Base-by-base conservation (phyloP, 176 grass and related monocot species). In the Calamus simplicifolius region DNA sequence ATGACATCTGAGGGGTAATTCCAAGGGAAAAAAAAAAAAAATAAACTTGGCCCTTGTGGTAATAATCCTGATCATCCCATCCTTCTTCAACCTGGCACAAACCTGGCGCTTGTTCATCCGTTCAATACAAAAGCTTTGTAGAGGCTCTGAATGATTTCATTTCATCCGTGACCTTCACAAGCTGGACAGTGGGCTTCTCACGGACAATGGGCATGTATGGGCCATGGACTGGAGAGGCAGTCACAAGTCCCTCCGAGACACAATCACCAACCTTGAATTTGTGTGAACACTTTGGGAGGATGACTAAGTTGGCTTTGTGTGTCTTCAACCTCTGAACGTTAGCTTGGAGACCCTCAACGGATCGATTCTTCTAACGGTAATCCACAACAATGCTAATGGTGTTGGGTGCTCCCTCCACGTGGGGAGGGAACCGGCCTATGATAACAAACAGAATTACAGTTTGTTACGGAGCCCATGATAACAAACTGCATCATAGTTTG, bases 181-280 rank as follows among this genome's bases (percentile, higher is more conserved):
- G 21, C 21, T 95, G 85, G 0, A 95, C 62, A 0, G 78, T 50
- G n/a, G 81, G 77, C 78, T 82, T 69, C 81, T 95, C 89, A 0
- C 74, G 85, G 17, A 59, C 59, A 8, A 95, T 80, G 1, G 89
- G 80, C 85, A 89, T 80, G 89, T 89, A 95, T 27, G 81, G 67
- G 0, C 89, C 89, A 18, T 84, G 81, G 75, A 95, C 68, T 73
- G 89, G 89, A 26, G 85, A 89, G n/a, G 85, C 85, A 12, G 72
- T 95, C 16, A 81, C 81, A 48, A 95, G 84, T 68, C 85, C 89
- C 75, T 89, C 89, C 3, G 81, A 75, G 25, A 85, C 48, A 21
- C 85, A 95, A 73, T 95, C 89, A 71, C 89, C 89, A 80, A 78
- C 89, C 89, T 95, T 94, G 58, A 93, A 76, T 59, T 93, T 87